Evolutionary conservation across 2,329 filamentous ascomycete genomes (phyloP), one percentile per base, ranked within the genome.

Genomic region (Trichoderma sp.): DNA sequence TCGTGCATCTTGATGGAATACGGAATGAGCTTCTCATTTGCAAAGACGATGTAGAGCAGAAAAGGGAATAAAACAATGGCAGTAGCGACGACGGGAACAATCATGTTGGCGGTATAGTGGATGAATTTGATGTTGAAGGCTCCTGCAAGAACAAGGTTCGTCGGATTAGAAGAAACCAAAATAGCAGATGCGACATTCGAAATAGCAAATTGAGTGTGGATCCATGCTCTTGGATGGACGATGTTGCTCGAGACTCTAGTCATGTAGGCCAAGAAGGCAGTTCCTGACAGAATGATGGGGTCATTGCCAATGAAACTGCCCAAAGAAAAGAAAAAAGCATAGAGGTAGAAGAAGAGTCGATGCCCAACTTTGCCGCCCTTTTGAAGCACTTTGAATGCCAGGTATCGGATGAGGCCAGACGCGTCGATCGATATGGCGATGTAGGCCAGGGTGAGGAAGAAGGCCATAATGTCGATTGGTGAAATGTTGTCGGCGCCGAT

Each of bases 391-490:
- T 87, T 90, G 81, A 91, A 91, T 0, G 91, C 90, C 26, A 92
- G 76, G 71, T 83, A 93, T 66, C 90, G 82, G 73, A 93, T 92
- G 18, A 93, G 81, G 4, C 91, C 91, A 0, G 90, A 92, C 2
- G 91, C 90, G 72, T 93, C 91, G 69, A 93, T 91, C 0, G 90
- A 92, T 56, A 93, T 91, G 58, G 91, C 90, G 69, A 93, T 92
- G 73, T 93, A 93, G 3, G 91, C 90, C 54, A 92, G 77, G 0
- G 89, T 91, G 54, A 93, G 81, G 79, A 93, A 93, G 79, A 93
- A 93, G 18, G 83, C 79, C 89, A 93, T 91, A 70, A 92, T 92
- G 70, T 93, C 90, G 72, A 91, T 84, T 0, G 90, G 90, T 2
- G 83, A 82, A 72, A 93, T 93, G 74, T 88, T 82, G 73, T 91